Conservation (phyloP, 345 rosid species). For the Euphorbia lathyris region DNA sequence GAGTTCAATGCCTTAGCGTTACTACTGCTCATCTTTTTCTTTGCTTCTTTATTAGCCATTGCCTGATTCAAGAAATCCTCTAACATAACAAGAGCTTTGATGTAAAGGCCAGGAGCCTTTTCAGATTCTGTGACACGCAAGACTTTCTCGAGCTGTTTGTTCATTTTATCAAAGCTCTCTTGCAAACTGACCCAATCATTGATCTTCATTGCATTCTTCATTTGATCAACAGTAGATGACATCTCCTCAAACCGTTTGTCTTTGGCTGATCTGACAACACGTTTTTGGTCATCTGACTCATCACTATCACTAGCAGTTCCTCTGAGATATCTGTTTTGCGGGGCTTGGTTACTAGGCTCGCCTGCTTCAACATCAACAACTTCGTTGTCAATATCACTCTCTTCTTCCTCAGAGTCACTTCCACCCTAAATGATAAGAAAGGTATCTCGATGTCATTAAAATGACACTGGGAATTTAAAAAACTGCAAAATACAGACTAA, state of each 20-base stretch:
- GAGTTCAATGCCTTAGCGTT: slow-evolving; percentile 94
- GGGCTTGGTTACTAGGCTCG: slow-evolving; percentile 30
- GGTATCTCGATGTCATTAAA: not conserved
- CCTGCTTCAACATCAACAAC: slow-evolving; percentile 15
- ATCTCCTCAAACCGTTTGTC: slow-evolving; percentile 92
- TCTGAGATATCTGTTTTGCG: slow-evolving; percentile 50
- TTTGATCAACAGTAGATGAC: slow-evolving; percentile 63
- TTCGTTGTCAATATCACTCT: slow-evolving; percentile 30
- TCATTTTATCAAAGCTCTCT: slow-evolving; percentile 83
- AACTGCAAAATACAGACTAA: not conserved
- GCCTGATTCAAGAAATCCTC: slow-evolving; percentile 86
- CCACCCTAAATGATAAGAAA: slow-evolving; percentile 42
- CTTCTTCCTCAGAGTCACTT: slow-evolving; percentile 72
- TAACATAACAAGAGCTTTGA: slow-evolving; percentile 77
- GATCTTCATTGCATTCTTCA: slow-evolving; percentile 93
- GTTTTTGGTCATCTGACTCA: slow-evolving; percentile 58
- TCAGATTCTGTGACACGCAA: slow-evolving; percentile 80
- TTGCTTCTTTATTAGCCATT: slow-evolving; percentile 86
- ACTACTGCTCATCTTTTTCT: slow-evolving; percentile 95
- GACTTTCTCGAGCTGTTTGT: slow-evolving; percentile 94
- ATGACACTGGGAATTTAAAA: not conserved
- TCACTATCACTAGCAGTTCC: slow-evolving; percentile 63
- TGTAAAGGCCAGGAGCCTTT: slow-evolving; percentile 60
- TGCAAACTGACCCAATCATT: slow-evolving; percentile 92
- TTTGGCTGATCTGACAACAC: slow-evolving; percentile 78